Percentiles rank a stretch among this genome's conserved stretches.
These are phyloP conservation scores for Kockovaella imperatae DNA, from an alignment of 768 basidiomycete genomes.

Conservation along the genomic window DNA sequence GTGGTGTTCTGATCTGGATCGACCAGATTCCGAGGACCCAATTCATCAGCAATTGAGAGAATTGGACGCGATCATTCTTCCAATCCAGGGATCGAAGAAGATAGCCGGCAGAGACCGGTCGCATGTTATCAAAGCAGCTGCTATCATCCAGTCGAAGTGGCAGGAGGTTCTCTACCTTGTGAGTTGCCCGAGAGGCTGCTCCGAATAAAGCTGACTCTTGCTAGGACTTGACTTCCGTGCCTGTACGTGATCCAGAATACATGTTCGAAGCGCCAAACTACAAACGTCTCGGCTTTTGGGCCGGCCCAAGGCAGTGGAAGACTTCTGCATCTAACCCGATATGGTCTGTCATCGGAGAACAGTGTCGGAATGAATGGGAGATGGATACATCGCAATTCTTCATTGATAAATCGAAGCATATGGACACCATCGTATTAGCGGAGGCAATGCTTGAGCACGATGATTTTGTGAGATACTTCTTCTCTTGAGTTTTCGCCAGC, in stretches of 20 bases:
- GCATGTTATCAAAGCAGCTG: slow-evolving; percentile 43
- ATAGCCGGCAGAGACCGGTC: slow-evolving; percentile 43
- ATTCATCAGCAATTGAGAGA: slow-evolving; percentile 48
- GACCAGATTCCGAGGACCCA: slow-evolving; percentile 34
- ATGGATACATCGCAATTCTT: slow-evolving; percentile 49
- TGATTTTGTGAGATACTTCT: slow-evolving; percentile 32
- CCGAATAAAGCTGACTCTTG: neutral
- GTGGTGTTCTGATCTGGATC: slow-evolving; percentile 24
- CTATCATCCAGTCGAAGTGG: slow-evolving; percentile 41
- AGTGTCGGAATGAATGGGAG: slow-evolving; percentile 49
- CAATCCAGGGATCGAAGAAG: slow-evolving; percentile 31
- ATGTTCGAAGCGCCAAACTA: slow-evolving; percentile 47
- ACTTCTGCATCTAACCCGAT: slow-evolving; percentile 44
- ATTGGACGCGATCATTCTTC: slow-evolving; percentile 51
- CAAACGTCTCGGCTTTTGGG: slow-evolving; percentile 43
- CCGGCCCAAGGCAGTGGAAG: slow-evolving; percentile 48
- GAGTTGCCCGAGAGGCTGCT: slow-evolving; percentile 5
- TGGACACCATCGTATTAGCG: slow-evolving; percentile 45
- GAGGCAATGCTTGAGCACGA: slow-evolving; percentile 43
- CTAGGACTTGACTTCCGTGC: slow-evolving; percentile 42
- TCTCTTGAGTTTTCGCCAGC: neutral
- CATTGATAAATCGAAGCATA: slow-evolving; percentile 47
- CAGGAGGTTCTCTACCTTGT: slow-evolving; percentile 48
- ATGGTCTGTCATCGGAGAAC: slow-evolving; percentile 47
- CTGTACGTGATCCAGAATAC: slow-evolving; percentile 40